Percentiles rank a stretch among this genome's conserved stretches.
phyloP scores from a whole-genome alignment of 345 rosid species.

The Linum lewisii region DNA sequence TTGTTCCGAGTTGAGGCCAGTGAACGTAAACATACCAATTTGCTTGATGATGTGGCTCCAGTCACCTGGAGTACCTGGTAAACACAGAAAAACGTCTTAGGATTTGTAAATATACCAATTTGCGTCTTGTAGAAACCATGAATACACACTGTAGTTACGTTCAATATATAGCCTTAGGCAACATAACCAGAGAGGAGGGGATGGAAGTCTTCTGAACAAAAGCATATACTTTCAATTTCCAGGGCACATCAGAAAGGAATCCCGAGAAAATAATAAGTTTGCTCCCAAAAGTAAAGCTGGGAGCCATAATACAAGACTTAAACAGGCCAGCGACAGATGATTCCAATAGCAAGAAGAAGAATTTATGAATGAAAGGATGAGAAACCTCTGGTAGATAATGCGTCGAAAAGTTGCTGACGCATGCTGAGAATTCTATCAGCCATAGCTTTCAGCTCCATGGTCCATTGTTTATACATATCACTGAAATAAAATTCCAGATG shows the following conservation, averaged over 20 bases:
- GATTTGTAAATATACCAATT: too few species aligned
- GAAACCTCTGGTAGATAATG: constrained; percentile 44
- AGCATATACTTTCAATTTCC: not conserved
- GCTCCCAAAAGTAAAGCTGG: not conserved
- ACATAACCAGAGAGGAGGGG: not conserved
- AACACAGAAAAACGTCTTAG: not conserved
- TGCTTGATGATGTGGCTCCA: constrained; percentile 74
- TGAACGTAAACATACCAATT: constrained; percentile 78
- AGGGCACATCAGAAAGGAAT: not conserved
- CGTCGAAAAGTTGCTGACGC: constrained; percentile 67
- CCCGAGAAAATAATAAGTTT: not conserved
- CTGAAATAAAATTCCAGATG: constrained; percentile 19
- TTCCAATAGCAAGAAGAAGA: not conserved
- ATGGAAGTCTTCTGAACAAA: not conserved
- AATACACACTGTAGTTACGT: not conserved
- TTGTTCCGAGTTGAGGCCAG: constrained; percentile 55
- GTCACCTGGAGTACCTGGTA: constrained; percentile 61
- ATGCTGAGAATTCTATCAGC: constrained; percentile 70
- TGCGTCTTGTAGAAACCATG: not conserved
- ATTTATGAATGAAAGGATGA: not conserved
- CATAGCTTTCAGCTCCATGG: constrained; percentile 71
- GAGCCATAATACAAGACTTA: not conserved
- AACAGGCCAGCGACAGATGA: not conserved
- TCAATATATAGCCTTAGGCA: not conserved
- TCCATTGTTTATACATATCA: constrained; percentile 60